Percentiles rank a stretch among this genome's conserved stretches.
phyloP scores from a whole-genome alignment of 176 grass and related monocot species.

The Triticum turgidum region DNA sequence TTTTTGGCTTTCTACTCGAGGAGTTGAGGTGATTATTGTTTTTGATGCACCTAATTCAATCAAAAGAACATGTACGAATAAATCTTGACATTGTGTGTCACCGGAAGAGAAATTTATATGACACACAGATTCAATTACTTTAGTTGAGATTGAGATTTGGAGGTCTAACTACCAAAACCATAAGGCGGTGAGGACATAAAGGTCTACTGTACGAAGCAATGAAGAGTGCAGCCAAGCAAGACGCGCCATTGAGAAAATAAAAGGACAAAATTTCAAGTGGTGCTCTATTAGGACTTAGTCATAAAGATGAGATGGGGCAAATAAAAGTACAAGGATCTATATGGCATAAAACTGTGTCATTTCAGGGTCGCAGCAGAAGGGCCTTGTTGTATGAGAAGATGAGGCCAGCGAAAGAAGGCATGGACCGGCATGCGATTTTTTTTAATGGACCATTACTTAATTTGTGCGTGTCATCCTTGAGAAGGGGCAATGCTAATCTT shows the following conservation, averaged over 20 bases:
- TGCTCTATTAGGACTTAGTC: not conserved
- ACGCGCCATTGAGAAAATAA: not conserved
- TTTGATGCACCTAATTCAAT: not conserved
- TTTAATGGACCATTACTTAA: no score
- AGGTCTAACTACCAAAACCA: not conserved
- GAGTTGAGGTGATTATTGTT: no score
- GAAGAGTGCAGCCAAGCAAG: not conserved
- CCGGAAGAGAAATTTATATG: not conserved
- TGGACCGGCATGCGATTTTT: fast-evolving
- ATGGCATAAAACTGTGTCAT: not conserved
- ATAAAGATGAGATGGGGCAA: not conserved
- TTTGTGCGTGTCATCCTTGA: no score
- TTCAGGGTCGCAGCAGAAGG: not conserved
- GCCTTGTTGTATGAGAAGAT: not conserved
- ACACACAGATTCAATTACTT: not conserved
- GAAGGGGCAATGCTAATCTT: no score
- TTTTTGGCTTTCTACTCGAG: not conserved
- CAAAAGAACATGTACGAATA: not conserved
- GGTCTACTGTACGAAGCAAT: not conserved
- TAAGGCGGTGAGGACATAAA: not conserved
- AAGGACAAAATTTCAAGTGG: not conserved
- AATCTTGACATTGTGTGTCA: not conserved
- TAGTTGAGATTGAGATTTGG: not conserved
- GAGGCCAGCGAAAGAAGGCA: not conserved
- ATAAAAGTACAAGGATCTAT: not conserved